These are phyloP conservation scores for Neophaeococcomyces mojaviensis DNA, from an alignment of 2,329 filamentous ascomycete genomes.

Conservation along the genomic window DNA sequence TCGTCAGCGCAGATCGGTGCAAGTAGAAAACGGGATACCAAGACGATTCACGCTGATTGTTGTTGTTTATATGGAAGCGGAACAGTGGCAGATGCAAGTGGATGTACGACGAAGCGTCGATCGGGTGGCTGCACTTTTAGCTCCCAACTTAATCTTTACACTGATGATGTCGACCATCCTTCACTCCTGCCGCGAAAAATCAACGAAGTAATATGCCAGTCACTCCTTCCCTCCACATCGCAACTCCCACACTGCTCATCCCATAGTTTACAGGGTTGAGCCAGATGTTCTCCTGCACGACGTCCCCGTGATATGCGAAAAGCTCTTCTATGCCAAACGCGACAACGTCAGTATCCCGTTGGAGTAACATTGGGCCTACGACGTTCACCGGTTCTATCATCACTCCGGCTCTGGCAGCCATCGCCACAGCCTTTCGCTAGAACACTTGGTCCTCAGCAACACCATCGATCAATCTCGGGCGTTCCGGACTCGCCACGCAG, in stretches of 20 bases:
- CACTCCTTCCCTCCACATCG: neutral
- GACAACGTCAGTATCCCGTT: neutral
- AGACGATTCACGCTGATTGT: too few species aligned
- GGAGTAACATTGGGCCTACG: neutral
- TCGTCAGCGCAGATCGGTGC: neutral
- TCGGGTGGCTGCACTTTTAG: neutral
- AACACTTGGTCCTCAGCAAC: too few species aligned
- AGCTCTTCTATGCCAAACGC: constrained; percentile 1
- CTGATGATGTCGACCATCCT: neutral
- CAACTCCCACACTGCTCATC: neutral
- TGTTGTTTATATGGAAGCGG: neutral
- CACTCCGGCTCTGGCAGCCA: too few species aligned
- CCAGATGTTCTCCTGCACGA: constrained; percentile 1
- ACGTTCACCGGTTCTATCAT: too few species aligned
- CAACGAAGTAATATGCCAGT: neutral
- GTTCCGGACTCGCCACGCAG: too few species aligned
- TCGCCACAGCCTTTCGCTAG: too few species aligned
- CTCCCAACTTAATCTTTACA: neutral
- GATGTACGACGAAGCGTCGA: neutral
- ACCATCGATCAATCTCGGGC: too few species aligned
- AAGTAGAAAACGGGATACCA: too few species aligned
- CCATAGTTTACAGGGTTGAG: neutral
- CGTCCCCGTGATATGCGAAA: constrained; percentile 7
- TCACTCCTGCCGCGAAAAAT: neutral
- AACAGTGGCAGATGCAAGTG: constrained; percentile 1